A percentile compares a stretch with the other conserved stretches of the same genome.
Evolutionary conservation across 306 rosid genomes (phyloP).

Genomic region (Abrus precatorius): DNA sequence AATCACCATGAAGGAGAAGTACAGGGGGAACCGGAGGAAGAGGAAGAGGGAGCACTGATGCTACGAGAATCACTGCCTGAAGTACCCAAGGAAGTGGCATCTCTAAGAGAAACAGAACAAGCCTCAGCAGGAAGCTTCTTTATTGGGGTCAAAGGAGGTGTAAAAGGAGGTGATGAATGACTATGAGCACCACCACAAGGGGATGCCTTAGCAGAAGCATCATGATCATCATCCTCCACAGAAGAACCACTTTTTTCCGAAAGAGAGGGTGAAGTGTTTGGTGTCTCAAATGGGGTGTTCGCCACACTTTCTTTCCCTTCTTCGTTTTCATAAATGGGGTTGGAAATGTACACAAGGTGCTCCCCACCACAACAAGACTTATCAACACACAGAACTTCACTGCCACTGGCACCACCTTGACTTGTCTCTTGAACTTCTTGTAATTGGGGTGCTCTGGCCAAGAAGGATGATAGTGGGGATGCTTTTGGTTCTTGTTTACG

Average conservation of each 20-base stretch:
- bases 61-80: conserved; percentile 79
- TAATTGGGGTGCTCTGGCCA: conserved; percentile 44
- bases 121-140: conserved; percentile 85
- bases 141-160: conserved; percentile 90
- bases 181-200: conserved; percentile 9
- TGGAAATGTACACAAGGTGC: conserved; percentile 86
- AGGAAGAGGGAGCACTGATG: conserved; percentile 65
- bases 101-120: conserved; percentile 74
- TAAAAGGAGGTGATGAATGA: conserved; percentile 44
- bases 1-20: conserved; percentile 96
- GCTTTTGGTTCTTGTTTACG: conserved; percentile 52
- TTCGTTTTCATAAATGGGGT: conserved; percentile 81
- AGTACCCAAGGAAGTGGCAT: conserved; percentile 68
- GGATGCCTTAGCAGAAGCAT: conserved; percentile 32
- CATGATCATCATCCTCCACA: conserved; percentile 56
- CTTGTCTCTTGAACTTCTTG: conserved; percentile 28
- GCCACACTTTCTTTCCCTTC: conserved; percentile 48
- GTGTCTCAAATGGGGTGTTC: conserved; percentile 84
- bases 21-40: conserved; percentile 80
- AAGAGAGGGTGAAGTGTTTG: conserved; percentile 82
- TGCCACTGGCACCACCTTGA: conserved; percentile 11
- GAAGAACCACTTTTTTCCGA: conserved; percentile 61
- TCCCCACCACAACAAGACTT: conserved; percentile 34
- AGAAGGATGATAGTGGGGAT: conserved; percentile 56
- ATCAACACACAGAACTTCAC: conserved; percentile 39